These are phyloP conservation scores for Dipteronia dyeriana DNA, from an alignment of 345 rosid genomes.

Conservation along the genomic window DNA sequence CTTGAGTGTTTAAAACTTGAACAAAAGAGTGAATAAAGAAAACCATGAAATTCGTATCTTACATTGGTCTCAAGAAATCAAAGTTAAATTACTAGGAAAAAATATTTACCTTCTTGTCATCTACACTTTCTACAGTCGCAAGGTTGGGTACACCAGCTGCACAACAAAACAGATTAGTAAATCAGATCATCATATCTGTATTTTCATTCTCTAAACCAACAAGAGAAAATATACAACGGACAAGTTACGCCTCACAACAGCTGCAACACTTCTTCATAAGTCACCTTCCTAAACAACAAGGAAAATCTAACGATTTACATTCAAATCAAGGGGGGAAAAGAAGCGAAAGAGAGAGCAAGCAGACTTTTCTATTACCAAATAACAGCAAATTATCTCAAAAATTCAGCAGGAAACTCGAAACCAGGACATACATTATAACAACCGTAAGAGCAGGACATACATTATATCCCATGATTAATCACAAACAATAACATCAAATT, in stretches of 20 bases:
- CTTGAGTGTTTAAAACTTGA: neutral
- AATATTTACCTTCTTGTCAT: constrained; percentile 73
- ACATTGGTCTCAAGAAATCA: neutral
- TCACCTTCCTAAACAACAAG: neutral
- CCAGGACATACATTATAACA: neutral
- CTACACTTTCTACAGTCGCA: constrained; percentile 82
- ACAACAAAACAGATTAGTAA: constrained; percentile 10
- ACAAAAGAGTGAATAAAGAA: neutral
- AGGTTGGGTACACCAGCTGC: constrained; percentile 93
- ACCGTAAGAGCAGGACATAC: too few species aligned
- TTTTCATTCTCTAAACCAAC: neutral
- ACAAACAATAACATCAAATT: too few species aligned
- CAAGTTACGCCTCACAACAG: neutral
- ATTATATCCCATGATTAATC: too few species aligned
- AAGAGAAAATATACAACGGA: neutral
- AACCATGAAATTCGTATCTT: neutral
- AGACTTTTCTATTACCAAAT: neutral
- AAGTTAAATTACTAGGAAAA: neutral
- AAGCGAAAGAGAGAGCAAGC: neutral
- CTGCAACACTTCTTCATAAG: neutral
- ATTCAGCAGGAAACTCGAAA: neutral
- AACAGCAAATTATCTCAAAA: neutral
- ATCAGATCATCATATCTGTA: neutral
- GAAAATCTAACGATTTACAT: neutral
- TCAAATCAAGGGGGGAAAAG: neutral